Base-by-base conservation (phyloP, 352 stramenopile genomes). In the Phytophthora crassamura region DNA sequence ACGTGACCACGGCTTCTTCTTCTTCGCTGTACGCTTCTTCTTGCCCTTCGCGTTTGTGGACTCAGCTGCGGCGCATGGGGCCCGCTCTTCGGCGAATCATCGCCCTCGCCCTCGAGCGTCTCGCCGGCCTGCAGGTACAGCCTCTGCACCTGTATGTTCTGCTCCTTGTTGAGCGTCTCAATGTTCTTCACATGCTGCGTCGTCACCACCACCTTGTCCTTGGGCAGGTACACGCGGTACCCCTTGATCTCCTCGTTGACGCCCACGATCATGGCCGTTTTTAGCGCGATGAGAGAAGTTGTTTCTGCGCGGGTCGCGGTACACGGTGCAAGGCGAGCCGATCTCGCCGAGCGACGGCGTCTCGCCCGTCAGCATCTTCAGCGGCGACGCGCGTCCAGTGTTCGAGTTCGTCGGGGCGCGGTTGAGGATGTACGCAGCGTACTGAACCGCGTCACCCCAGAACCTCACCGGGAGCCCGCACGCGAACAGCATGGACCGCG, bases 391-490 rank as follows among this genome's bases (percentile, higher is more conserved):
- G 3, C 36, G 32, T 0, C 48, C 48, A 0, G 49, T 2, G 6
- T 82, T 80, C 0, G 60, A 20, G 2, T 41, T 45, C 0, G 55
- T 75, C 0, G 74, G 56, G 10, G 51, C 54, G 0, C 67, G 11
- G 20, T 76, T 80, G 2, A 80, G 34, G 0, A 84, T 48, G 43
- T 77, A 78, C 0, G 48, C 50, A 0, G 58, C 64, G n/a, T 78
- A 79, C 15, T 80, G 42, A 0, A 59, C 68, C 0, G 68, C 67
- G 11, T 78, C 57, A 0, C 59, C 54, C 59, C 64, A 77, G 32
- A 71, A 77, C 0, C 12, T 34, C 1, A 83, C 28, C 2, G 71
- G 57, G 0, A 80, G 16, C 1, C 64, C 54, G 11, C 57, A 73
- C 1, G 43, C 57, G 14, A 83, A 74, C 1, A 83, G 35, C 50